phyloP scores from a whole-genome alignment of 140 eudicot genomes.

The Ambrosia hybrid region DNA sequence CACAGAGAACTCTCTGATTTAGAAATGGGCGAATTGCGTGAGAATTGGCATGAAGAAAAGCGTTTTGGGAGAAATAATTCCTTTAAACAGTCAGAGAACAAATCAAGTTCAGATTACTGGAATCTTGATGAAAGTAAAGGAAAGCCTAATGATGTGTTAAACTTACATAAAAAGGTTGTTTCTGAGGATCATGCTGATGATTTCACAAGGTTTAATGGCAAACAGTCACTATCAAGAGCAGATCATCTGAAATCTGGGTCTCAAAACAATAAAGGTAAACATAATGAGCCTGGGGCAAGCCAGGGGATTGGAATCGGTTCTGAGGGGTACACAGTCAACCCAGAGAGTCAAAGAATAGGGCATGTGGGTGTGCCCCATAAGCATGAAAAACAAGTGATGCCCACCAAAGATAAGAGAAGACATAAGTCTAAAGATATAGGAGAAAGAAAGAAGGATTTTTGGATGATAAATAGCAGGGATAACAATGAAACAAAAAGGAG shows the following conservation, averaged over 20 bases:
- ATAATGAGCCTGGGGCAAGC: constrained; percentile 41
- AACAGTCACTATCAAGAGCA: constrained; percentile 26
- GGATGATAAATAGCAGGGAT: constrained; percentile 40
- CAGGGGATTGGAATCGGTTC: constrained; percentile 43
- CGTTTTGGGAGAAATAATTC: constrained; percentile 56
- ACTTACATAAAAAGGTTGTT: constrained; percentile 43
- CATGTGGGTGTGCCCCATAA: constrained; percentile 32
- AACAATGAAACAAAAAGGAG: constrained; percentile 44
- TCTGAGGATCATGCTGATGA: constrained; percentile 51
- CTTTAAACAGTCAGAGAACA: constrained; percentile 59
- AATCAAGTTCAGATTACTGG: constrained; percentile 56
- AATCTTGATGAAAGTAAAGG: constrained; percentile 55
- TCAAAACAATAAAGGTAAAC: constrained; percentile 42
- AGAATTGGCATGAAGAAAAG: constrained; percentile 62
- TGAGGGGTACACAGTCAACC: constrained; percentile 58
- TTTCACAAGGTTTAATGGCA: constrained; percentile 38
- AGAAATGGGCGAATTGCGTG: constrained; percentile 98
- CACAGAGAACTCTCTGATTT: constrained; percentile 77
- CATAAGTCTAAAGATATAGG: constrained; percentile 42
- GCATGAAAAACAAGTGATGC: constrained; percentile 45
- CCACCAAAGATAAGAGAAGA: constrained; percentile 52
- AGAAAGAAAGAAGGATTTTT: constrained; percentile 48
- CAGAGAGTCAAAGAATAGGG: constrained; percentile 49
- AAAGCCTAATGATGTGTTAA: constrained; percentile 33
- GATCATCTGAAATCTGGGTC: constrained; percentile 47